Evolutionary conservation across 164 flowering plant species (phyloP), one percentile per base, ranked within the genome.

Genomic region (Dillenia turbinata): DNA sequence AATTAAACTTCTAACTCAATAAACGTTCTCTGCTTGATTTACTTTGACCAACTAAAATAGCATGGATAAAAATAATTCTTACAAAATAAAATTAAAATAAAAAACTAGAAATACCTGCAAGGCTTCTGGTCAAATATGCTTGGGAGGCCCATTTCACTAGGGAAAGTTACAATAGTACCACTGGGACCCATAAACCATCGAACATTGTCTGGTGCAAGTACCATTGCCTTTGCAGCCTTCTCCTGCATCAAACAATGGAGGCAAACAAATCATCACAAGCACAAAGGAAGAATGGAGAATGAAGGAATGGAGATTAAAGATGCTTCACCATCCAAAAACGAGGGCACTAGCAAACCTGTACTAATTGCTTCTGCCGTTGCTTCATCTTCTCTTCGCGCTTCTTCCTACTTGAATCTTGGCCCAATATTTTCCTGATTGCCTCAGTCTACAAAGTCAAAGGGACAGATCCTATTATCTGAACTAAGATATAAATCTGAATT

Each of bases 321-420:
- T 52, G 12, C 14, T 40, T 19, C 52, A 45, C 43, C 48, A 9
- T 10, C 16, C 1, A 57, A 51, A 14, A 4, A 33, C 40, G 6
- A 33, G 40, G 40, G 40, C 40, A 33, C 7, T 5, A 33, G 7
- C 7, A 5, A 33, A 81, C 80, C 78, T 76, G 78, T 9, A 68
- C 67, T 44, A 66, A 14, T 64, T 76, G 77, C n/a, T 74, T 71
- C 44, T 61, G 74, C 48, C 69, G 79, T 59, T 81, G 72, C 76
- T 71, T 76, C 19, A 70, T 52, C 66, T 78, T 79, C 13, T 74
- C 80, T 65, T 81, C 81, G 52, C 59, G 64, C 52, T 78, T 78
- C 79, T 79, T 78, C 71, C 83, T 74, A 63, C 67, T 63, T 3
- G 85, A 81, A 79, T 81, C 85, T 73, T 81, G 85, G 12, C 85